phyloP scores from a whole-genome alignment of 148 eudicot species.

The Persicaria tinctoria region DNA sequence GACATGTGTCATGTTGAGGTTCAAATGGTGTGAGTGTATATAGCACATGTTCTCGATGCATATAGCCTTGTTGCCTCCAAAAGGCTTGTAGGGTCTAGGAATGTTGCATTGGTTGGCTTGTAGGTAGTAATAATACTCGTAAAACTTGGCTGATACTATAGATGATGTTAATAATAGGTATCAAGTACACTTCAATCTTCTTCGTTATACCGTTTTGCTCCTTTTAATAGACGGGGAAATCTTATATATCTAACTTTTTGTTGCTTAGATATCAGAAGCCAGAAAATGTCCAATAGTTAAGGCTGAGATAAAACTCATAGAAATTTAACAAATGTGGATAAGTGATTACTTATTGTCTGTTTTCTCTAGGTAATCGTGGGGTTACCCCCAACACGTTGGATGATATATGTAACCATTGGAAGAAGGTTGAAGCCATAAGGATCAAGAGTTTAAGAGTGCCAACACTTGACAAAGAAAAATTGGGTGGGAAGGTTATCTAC shows the following conservation, averaged over 20 bases:
- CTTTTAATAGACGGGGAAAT: not conserved
- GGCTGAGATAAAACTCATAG: not conserved
- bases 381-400: slow-evolving; percentile 87
- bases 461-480: slow-evolving; percentile 90
- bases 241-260: not conserved
- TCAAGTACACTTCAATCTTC: not conserved
- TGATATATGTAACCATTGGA: slow-evolving; percentile 93
- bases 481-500: slow-evolving; percentile 73
- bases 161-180: not conserved
- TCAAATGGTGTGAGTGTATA: too few species aligned
- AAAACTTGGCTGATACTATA: not conserved
- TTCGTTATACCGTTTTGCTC: too few species aligned
- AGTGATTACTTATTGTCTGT: not conserved
- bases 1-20: too few species aligned
- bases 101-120: not conserved
- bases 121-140: not conserved
- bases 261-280: not conserved
- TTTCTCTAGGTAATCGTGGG: slow-evolving; percentile 35
- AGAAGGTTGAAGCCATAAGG: slow-evolving; percentile 85
- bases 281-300: not conserved
- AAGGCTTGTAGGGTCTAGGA: too few species aligned
- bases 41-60: too few species aligned
- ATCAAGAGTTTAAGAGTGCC: slow-evolving; percentile 91
- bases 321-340: not conserved
- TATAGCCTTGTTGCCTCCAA: too few species aligned